Conservation (phyloP, 2,329 filamentous ascomycete species). For the Metarhizium robertsii region DNA sequence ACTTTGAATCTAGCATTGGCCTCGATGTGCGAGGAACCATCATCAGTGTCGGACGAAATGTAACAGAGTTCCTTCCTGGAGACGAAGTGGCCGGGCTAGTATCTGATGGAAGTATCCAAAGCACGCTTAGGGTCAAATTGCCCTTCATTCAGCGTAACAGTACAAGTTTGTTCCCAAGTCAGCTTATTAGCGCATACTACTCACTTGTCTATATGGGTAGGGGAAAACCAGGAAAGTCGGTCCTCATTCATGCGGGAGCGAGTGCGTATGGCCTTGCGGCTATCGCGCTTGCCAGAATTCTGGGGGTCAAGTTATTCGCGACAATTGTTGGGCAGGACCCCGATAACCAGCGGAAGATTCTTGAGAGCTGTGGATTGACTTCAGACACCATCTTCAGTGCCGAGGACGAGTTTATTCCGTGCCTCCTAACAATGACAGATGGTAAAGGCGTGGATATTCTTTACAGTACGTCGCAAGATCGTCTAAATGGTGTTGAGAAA, state of each 20-base stretch:
- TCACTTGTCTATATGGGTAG: constrained; percentile 26
- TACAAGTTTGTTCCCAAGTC: constrained; percentile 24
- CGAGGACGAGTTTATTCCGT: constrained; percentile 22
- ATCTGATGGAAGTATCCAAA: constrained; percentile 24
- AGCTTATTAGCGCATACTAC: constrained; percentile 33
- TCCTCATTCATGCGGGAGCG: constrained; percentile 36
- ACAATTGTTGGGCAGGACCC: constrained; percentile 24
- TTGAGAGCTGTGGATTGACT: constrained; percentile 26
- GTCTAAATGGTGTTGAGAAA: constrained; percentile 20
- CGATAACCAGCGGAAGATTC: constrained; percentile 24
- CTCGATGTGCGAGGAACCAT: constrained; percentile 33
- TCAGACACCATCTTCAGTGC: constrained; percentile 28
- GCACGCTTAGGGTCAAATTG: constrained; percentile 21
- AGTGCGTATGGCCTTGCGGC: constrained; percentile 35
- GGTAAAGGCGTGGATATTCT: constrained; percentile 31
- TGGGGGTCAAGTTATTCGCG: constrained; percentile 31
- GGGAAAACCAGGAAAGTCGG: constrained; percentile 15
- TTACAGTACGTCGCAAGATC: constrained; percentile 33
- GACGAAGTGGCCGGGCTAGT: constrained; percentile 33
- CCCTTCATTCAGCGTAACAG: constrained; percentile 25
- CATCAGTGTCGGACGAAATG: constrained; percentile 21
- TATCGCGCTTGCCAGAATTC: constrained; percentile 27
- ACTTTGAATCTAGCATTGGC: constrained; percentile 22
- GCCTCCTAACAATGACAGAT: constrained; percentile 22
- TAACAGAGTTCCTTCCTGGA: constrained; percentile 22